Percentiles rank a stretch among this genome's conserved stretches.
phyloP scores from a whole-genome alignment of 169 alveolate genomes.

The Fabrea salina region DNA sequence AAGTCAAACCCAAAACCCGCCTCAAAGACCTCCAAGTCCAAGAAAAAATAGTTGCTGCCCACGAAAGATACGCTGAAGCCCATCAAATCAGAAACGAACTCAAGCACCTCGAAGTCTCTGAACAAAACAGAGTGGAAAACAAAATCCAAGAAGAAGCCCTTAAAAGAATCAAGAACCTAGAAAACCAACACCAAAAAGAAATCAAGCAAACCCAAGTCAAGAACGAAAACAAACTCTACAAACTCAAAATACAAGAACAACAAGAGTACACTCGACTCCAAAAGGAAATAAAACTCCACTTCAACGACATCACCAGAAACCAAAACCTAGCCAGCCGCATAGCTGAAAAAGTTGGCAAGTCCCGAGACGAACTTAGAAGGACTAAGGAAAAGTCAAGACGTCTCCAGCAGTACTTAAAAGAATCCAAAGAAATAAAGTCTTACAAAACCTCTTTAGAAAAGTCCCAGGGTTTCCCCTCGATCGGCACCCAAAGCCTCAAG shows the following conservation, averaged over 20 bases:
- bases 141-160: slow-evolving; percentile 40
- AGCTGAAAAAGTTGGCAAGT: slow-evolving; percentile 46
- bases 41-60: slow-evolving; percentile 57
- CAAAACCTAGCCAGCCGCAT: slow-evolving; percentile 51
- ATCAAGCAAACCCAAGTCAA: slow-evolving; percentile 41
- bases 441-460: background rate
- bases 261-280: slow-evolving; percentile 43
- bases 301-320: slow-evolving; percentile 48
- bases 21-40: slow-evolving; percentile 39
- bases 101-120: slow-evolving; percentile 37
- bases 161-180: slow-evolving; percentile 42
- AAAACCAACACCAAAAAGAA: slow-evolving; percentile 41
- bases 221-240: slow-evolving; percentile 39
- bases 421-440: background rate
- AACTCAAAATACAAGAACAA: slow-evolving; percentile 38
- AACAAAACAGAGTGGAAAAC: slow-evolving; percentile 51
- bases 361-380: slow-evolving; percentile 54
- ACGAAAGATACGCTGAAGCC: slow-evolving; percentile 59
- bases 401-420: slow-evolving; percentile 24
- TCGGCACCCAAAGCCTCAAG: background rate
- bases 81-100: slow-evolving; percentile 53
- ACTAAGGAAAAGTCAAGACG: slow-evolving; percentile 43
- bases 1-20: slow-evolving; percentile 49
- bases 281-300: slow-evolving; percentile 54
- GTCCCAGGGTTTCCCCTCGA: background rate